phyloP scores from a whole-genome alignment of 192 early-diverging fungal genomes.

The Phlyctochytrium planicorne region DNA sequence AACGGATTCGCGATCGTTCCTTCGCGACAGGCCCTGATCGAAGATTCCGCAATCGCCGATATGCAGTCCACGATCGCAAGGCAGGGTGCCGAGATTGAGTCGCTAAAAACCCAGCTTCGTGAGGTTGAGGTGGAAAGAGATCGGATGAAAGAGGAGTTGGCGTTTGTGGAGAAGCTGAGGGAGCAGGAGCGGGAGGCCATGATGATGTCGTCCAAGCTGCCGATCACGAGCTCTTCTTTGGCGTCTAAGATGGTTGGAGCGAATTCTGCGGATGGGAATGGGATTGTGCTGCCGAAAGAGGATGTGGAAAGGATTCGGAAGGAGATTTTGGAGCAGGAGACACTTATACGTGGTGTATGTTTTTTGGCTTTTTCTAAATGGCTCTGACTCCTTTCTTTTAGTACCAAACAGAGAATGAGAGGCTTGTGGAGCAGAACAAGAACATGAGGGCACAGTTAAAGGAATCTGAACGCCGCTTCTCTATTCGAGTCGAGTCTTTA shows the following conservation, averaged over 20 bases:
- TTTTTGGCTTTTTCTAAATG: neutral
- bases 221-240: neutral
- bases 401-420: constrained; percentile 35
- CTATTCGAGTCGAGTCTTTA: constrained; percentile 20
- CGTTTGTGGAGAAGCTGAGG: constrained; percentile 24
- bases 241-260: neutral
- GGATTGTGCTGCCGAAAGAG: constrained; percentile 13
- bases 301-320: constrained; percentile 17
- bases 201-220: neutral
- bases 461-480: constrained; percentile 24
- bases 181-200: constrained; percentile 14
- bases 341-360: constrained; percentile 21
- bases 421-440: constrained; percentile 22
- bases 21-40: neutral
- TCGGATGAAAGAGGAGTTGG: constrained; percentile 15
- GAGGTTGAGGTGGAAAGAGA: constrained; percentile 11
- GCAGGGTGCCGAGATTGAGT: constrained; percentile 6
- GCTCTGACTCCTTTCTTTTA: neutral
- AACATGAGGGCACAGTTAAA: constrained; percentile 12
- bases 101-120: neutral
- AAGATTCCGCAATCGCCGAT: neutral
- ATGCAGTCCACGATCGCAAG: neutral
- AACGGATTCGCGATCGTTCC: too few species aligned
- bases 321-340: constrained; percentile 31
- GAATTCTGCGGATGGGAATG: neutral